These are phyloP conservation scores for Erodium texanum DNA, from an alignment of 441 rosid species.

Conservation along the genomic window DNA sequence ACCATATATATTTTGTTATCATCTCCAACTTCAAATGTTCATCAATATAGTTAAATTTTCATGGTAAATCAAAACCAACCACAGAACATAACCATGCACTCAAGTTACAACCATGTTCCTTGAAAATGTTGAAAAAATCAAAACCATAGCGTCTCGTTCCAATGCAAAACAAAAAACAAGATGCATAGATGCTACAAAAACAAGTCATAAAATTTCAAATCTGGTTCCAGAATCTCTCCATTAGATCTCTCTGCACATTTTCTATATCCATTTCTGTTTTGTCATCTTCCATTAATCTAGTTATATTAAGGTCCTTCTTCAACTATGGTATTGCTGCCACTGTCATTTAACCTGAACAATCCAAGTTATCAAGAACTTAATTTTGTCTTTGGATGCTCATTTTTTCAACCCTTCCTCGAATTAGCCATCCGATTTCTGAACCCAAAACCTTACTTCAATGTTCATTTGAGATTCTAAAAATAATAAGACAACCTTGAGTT, in stretches of 20 bases:
- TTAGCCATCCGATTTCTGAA: neutral
- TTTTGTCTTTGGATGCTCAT: neutral
- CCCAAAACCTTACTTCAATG: neutral
- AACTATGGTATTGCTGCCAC: neutral
- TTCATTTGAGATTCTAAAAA: constrained; percentile 1
- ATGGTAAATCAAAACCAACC: no score
- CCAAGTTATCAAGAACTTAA: neutral
- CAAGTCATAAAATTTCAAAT: neutral
- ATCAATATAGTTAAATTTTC: neutral
- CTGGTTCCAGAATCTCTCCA: neutral
- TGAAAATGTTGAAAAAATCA: neutral
- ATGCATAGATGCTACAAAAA: neutral
- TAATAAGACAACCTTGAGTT: neutral
- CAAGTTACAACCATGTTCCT: neutral
- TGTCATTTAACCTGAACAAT: neutral
- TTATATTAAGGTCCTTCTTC: neutral
- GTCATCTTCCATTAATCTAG: neutral
- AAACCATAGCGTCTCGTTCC: neutral
- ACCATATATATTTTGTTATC: neutral
- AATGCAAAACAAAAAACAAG: neutral
- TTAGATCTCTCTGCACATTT: neutral
- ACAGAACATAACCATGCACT: neutral
- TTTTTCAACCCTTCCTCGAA: constrained; percentile 3
- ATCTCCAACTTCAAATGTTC: neutral
- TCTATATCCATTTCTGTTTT: constrained; percentile 1